Evolutionary conservation across 1,284 basidiomycete species (phyloP), one percentile per base, ranked within the genome.

Genomic region (Sphagnurus paluster): DNA sequence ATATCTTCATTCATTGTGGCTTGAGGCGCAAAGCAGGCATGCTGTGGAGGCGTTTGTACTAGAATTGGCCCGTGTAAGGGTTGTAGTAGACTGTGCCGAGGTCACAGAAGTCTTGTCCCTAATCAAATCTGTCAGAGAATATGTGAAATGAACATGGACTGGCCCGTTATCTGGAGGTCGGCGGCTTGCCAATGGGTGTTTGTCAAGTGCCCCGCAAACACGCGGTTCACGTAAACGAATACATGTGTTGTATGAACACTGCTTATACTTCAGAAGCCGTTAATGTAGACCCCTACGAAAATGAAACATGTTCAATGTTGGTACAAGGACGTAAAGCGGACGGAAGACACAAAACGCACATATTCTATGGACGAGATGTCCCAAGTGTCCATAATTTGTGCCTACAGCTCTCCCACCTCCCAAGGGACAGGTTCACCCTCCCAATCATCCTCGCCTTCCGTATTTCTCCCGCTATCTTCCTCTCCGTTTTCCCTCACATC

Each of bases 391-490:
- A 21, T 24, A 24, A 19, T 23, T 42, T n/a, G 48, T 40, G 7
- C 21, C 48, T 52, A 88, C 60, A 90, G 58, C 60, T 89, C 87
- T 39, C 80, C 87, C 13, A 77, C 73, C 64, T 84, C 84, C 87
- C 87, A 90, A 50, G 87, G 83, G 30, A 88, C 74, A 29, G 84
- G 83, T 62, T 89, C 87, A 20, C 83, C 81, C 63, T 89, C 87
- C 87, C 87, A 90, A 52, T 90, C 87, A 38, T 87, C 86, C 59
- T 84, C 84, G 5, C 67, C 74, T 44, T 79, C 80, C 30, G 58
- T 66, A 34, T 68, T 63, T 39, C 49, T 57, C 46, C 48, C 46
- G 38, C 47, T 57, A 17, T 57, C 57, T n/a, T 59, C 61, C 42
- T 71, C 71, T 29, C 64, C 64, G 29, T 63, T 69, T 43, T 46